Evolutionary conservation across 805 yeast species (phyloP).

Genomic region (Debaryomyces tyrocola): DNA sequence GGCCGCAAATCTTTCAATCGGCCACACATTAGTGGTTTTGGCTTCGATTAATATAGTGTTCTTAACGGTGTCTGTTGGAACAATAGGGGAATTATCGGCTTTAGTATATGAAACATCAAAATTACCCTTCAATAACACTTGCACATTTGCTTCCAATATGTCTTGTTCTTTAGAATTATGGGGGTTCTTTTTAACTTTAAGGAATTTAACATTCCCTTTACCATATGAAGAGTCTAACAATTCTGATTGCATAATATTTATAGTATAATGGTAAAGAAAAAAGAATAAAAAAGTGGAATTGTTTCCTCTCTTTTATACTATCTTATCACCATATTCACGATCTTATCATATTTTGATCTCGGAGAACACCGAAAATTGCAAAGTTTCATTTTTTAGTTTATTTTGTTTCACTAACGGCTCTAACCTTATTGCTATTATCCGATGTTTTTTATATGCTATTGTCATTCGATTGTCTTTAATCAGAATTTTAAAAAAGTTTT

Average conservation of each 20-base stretch:
- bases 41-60: slow-evolving; percentile 86
- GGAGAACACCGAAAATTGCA: slow-evolving; percentile 1
- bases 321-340: too few relatives aligned
- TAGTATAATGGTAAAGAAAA: background rate
- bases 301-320: too few relatives aligned
- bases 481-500: too few relatives aligned
- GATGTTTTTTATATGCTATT: too few relatives aligned
- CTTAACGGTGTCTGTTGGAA: slow-evolving; percentile 92
- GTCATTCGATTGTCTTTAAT: too few relatives aligned
- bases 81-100: slow-evolving; percentile 86
- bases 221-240: slow-evolving; percentile 70
- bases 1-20: slow-evolving; percentile 87
- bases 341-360: background rate
- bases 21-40: slow-evolving; percentile 81
- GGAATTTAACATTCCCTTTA: slow-evolving; percentile 87
- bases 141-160: slow-evolving; percentile 82
- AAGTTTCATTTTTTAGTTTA: background rate
- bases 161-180: slow-evolving; percentile 72
- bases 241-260: slow-evolving; percentile 10
- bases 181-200: slow-evolving; percentile 82
- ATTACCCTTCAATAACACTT: slow-evolving; percentile 71
- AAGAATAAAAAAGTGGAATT: too few relatives aligned
- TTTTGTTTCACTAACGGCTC: too few relatives aligned
- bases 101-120: slow-evolving; percentile 80
- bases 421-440: too few relatives aligned